Conservation (phyloP, 176 grass and related monocot genomes). For the Eleusine indica region DNA sequence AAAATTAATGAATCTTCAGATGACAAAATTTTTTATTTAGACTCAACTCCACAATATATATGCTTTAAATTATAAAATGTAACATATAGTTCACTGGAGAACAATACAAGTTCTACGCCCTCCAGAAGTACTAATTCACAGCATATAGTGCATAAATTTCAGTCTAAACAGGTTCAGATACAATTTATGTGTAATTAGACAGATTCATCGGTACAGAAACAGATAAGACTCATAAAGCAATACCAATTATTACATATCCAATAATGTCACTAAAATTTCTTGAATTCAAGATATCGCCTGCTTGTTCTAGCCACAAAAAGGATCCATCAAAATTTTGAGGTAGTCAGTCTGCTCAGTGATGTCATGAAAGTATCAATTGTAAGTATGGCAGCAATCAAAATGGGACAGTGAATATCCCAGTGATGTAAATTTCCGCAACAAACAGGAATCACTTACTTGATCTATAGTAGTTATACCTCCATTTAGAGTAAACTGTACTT, state of each 20-base stretch:
- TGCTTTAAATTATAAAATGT: neutral
- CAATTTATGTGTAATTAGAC: neutral
- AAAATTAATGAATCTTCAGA: conserved; percentile 22
- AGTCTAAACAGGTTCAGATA: neutral
- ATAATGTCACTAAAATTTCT: neutral
- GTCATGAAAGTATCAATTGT: neutral
- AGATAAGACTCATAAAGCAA: neutral
- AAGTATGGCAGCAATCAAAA: conserved; percentile 24
- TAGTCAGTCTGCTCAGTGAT: neutral
- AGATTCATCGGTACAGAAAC: neutral
- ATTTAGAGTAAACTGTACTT: conserved; percentile 86
- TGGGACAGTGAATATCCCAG: neutral
- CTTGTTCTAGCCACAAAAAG: neutral
- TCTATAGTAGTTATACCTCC: conserved; percentile 76
- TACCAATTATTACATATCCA: neutral
- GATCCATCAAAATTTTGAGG: neutral
- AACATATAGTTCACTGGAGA: neutral
- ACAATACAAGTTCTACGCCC: neutral
- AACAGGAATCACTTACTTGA: conserved; percentile 58
- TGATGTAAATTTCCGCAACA: conserved; percentile 8
- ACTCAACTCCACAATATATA: neutral
- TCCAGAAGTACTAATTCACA: neutral
- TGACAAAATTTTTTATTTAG: conserved; percentile 4
- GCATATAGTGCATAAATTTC: neutral
- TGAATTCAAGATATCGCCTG: neutral